Evolutionary conservation across 352 stramenopile species (phyloP).

Genomic region (Phytophthora capsici): DNA sequence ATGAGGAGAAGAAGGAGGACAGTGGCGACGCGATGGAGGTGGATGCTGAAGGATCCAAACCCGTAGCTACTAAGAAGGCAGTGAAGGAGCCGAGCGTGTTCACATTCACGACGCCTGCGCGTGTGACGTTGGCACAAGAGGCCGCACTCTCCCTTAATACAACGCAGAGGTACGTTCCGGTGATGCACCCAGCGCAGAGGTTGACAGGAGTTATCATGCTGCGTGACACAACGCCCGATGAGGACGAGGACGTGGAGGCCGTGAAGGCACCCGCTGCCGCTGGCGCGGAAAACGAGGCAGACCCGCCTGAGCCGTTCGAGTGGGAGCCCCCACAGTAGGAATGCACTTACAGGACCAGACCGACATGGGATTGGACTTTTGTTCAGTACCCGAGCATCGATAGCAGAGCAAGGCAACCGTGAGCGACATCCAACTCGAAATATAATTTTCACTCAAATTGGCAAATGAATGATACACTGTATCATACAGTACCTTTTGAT

Average conservation of each 20-base stretch:
- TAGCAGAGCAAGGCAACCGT: slow-evolving; percentile 32
- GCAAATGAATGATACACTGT: too few relatives aligned
- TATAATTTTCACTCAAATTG: slow-evolving; percentile 43
- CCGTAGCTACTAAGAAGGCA: slow-evolving; percentile 51
- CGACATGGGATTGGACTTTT: slow-evolving; percentile 29
- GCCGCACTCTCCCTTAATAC: slow-evolving; percentile 91
- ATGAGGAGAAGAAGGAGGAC: slow-evolving; percentile 57
- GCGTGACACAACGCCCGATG: slow-evolving; percentile 93
- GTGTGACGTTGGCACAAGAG: slow-evolving; percentile 94
- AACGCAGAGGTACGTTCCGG: slow-evolving; percentile 92
- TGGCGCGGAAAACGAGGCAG: slow-evolving; percentile 94
- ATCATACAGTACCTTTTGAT: too few relatives aligned
- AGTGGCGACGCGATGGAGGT: slow-evolving; percentile 74
- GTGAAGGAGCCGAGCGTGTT: slow-evolving; percentile 94
- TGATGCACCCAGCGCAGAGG: slow-evolving; percentile 71
- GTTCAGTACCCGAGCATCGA: slow-evolving; percentile 13
- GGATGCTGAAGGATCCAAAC: slow-evolving; percentile 63
- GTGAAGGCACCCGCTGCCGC: slow-evolving; percentile 91
- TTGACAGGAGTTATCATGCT: slow-evolving; percentile 96
- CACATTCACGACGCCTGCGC: slow-evolving; percentile 92
- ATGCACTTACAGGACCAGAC: slow-evolving; percentile 32
- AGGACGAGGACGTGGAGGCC: slow-evolving; percentile 94
- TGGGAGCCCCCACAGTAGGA: slow-evolving; percentile 89
- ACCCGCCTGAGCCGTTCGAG: slow-evolving; percentile 96
- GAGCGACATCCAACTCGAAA: slow-evolving; percentile 31